phyloP scores from a whole-genome alignment of 495 filamentous ascomycete genomes.

The Lophiostoma macrostomum region DNA sequence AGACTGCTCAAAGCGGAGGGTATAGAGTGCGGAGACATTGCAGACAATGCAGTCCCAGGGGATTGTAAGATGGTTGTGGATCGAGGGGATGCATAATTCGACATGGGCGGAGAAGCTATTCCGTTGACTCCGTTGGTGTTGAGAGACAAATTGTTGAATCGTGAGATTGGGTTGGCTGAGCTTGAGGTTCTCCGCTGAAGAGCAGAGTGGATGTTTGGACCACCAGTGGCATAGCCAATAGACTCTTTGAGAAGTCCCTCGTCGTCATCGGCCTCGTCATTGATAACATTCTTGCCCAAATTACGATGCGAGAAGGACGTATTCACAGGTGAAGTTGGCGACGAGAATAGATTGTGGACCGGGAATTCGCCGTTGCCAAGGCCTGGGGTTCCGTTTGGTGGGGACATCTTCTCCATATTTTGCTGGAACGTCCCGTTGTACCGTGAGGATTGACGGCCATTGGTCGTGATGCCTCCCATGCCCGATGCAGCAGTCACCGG shows the following conservation, averaged over 20 bases:
- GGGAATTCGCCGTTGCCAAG: constrained; percentile 58
- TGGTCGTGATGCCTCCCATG: constrained; percentile 52
- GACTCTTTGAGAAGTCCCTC: constrained; percentile 80
- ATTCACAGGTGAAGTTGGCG: constrained; percentile 76
- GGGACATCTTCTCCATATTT: constrained; percentile 66
- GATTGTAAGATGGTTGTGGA: constrained; percentile 50
- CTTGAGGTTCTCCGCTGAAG: constrained; percentile 67
- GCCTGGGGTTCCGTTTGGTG: constrained; percentile 54
- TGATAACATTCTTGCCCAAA: constrained; percentile 80
- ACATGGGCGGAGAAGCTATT: constrained; percentile 52
- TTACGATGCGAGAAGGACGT: constrained; percentile 70
- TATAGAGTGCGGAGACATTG: constrained; percentile 60
- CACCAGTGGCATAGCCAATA: constrained; percentile 78
- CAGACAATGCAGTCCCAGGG: constrained; percentile 44
- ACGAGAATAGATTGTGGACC: constrained; percentile 69
- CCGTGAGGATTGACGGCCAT: constrained; percentile 67
- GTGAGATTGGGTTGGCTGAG: constrained; percentile 67
- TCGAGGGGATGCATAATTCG: constrained; percentile 52
- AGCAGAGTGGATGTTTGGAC: constrained; percentile 49
- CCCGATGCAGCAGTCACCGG: constrained; percentile 55
- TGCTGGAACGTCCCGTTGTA: constrained; percentile 81
- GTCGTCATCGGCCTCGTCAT: constrained; percentile 79
- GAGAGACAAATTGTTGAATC: constrained; percentile 68
- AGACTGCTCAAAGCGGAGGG: constrained; percentile 41
- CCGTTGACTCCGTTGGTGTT: constrained; percentile 50